Base-by-base conservation (phyloP, 192 early-diverging fungal species). In the Mortierella claussenii region DNA sequence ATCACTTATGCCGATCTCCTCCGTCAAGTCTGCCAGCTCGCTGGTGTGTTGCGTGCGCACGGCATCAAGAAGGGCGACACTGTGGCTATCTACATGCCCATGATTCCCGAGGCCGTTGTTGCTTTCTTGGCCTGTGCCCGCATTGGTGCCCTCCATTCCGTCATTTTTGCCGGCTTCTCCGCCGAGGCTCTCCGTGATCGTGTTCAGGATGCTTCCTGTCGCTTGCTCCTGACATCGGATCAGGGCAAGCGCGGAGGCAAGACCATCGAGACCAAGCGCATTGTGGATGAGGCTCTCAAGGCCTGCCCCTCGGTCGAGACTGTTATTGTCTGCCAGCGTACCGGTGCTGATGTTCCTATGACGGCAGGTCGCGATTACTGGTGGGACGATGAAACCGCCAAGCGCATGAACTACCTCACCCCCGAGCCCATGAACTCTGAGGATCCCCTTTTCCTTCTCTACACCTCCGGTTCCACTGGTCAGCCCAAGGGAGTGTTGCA, bases 91-190 rank as follows among this genome's bases (percentile, higher is more conserved):
- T 98, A 98, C 81, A 94, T 98, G 93, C 97, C 96, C 48, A 97
- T 97, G 94, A 88, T 95, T 33, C 97, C 97, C 55, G 96, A 97
- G 82, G 96, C 97, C 24, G 89, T 89, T 1, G 85, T 93, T 43
- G 89, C 97, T 17, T 94, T 98, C 90, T 86, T 98, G 32, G 97
- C 97, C 32, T 98, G 97, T 78, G 95, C 96, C 7, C 86, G 96
- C 34, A 89, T 98, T 43, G 96, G 97, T 48, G 88, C 92, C 9
- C 83, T 97, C 20, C 97, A 98, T 86, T 91, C 90, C 21, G 97
- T 98, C 44, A 91, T 98, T 62, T 98, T 98, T 88, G 97, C 97
- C 10, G 97, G 97, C 32, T 98, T 98, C 84, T 95, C 93, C 37
- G 88, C 96, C 42, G 92, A 95, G 33, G 93, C 96, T 8, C 85